A percentile compares a stretch with the other conserved stretches of the same genome.
These are phyloP conservation scores for Ophiostoma quercus DNA, from an alignment of 2,329 filamentous ascomycete genomes.

Conservation along the genomic window DNA sequence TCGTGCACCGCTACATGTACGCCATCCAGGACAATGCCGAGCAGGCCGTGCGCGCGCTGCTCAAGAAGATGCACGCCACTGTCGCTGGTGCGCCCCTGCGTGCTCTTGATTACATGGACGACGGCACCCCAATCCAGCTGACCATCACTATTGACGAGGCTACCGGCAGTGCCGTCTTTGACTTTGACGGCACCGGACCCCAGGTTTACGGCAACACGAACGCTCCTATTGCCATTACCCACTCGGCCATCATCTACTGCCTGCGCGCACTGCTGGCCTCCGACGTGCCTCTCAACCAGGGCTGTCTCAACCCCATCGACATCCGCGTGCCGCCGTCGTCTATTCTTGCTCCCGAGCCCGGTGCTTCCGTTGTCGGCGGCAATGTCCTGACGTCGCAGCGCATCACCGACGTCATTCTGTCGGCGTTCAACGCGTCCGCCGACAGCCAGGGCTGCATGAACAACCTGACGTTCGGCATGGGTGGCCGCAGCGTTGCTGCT, in stretches of 20 bases:
- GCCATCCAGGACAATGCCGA: slow-evolving; percentile 74
- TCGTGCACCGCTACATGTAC: slow-evolving; percentile 69
- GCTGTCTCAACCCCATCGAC: slow-evolving; percentile 36
- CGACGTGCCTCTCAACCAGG: slow-evolving; percentile 40
- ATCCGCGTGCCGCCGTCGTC: slow-evolving; percentile 34
- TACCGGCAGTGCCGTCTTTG: slow-evolving; percentile 35
- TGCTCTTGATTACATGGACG: slow-evolving; percentile 39
- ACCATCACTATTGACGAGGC: slow-evolving; percentile 33
- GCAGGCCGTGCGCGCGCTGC: slow-evolving; percentile 61
- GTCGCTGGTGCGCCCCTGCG: slow-evolving; percentile 28
- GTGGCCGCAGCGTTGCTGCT: slow-evolving; percentile 17
- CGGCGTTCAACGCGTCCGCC: slow-evolving; percentile 31
- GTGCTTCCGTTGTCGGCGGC: slow-evolving; percentile 40
- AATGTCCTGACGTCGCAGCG: slow-evolving; percentile 33
- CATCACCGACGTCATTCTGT: slow-evolving; percentile 35
- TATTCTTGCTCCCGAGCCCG: slow-evolving; percentile 34
- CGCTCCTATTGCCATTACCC: slow-evolving; percentile 25
- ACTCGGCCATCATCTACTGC: slow-evolving; percentile 38
- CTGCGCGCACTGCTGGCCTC: slow-evolving; percentile 35
- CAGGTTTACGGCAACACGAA: slow-evolving; percentile 26
- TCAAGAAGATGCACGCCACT: slow-evolving; percentile 62
- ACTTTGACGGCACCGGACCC: slow-evolving; percentile 36
- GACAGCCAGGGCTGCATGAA: slow-evolving; percentile 35
- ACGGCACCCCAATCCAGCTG: slow-evolving; percentile 36
- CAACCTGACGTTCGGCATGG: slow-evolving; percentile 35